Percentiles rank a stretch among this genome's conserved stretches.
Evolutionary conservation across 2,329 filamentous ascomycete genomes (phyloP).

Genomic region (Aspergillus udagawae): DNA sequence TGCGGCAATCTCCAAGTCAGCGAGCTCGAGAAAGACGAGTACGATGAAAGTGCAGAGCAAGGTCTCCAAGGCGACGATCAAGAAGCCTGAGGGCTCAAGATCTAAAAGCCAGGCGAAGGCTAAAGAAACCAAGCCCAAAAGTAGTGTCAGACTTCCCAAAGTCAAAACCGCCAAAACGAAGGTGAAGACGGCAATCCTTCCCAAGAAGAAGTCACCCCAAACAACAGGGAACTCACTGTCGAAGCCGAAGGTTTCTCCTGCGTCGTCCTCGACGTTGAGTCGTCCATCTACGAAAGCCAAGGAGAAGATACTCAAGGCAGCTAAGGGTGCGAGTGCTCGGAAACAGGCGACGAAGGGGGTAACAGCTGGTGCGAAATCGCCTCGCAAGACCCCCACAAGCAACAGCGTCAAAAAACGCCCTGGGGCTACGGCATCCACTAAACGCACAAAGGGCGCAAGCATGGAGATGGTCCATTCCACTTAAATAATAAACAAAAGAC

Average conservation of each 20-base stretch:
- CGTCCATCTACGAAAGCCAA: slow-evolving; percentile 28
- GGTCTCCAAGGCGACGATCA: slow-evolving; percentile 8
- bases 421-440: not conserved
- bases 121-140: slow-evolving; percentile 12
- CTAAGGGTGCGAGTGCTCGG: slow-evolving; percentile 16
- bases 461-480: not conserved
- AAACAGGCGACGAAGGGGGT: slow-evolving; percentile 13
- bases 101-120: slow-evolving; percentile 17
- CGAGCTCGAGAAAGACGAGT: slow-evolving; percentile 13
- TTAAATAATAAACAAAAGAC: not conserved
- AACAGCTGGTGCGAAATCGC: slow-evolving; percentile 9
- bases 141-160: slow-evolving; percentile 25
- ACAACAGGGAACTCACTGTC: slow-evolving; percentile 10
- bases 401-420: slow-evolving; percentile 1
- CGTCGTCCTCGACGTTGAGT: slow-evolving; percentile 19
- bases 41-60: slow-evolving; percentile 15
- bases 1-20: slow-evolving; percentile 18
- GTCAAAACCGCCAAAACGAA: slow-evolving; percentile 26
- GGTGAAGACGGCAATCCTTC: slow-evolving; percentile 21
- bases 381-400: slow-evolving; percentile 5
- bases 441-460: not conserved
- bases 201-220: slow-evolving; percentile 11
- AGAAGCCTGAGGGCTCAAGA: slow-evolving; percentile 11
- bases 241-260: slow-evolving; percentile 13
- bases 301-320: slow-evolving; percentile 23